Percentiles rank a stretch among this genome's conserved stretches.
These are phyloP conservation scores for Parasitella parasitica DNA, from an alignment of 371 early-diverging fungal genomes.

Conservation along the genomic window DNA sequence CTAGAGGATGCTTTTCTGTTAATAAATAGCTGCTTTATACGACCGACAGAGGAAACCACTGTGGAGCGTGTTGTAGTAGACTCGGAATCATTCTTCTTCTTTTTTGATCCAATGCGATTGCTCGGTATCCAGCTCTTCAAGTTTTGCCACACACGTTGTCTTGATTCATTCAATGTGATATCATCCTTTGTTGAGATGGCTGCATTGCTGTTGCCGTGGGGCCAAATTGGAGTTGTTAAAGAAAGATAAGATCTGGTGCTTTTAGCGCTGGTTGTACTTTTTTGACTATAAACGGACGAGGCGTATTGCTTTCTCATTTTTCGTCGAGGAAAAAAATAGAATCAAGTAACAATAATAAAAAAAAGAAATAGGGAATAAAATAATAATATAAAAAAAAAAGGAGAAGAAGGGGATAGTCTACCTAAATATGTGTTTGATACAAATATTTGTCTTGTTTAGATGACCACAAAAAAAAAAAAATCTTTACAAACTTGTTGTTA, in stretches of 20 bases:
- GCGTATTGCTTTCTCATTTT: constrained; percentile 36
- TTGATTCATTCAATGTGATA: neutral
- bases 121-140: constrained; percentile 26
- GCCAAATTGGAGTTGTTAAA: constrained; percentile 22
- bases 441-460: neutral
- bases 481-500: neutral
- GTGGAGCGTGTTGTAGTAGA: constrained; percentile 31
- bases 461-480: constrained; percentile 6
- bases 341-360: constrained; percentile 17
- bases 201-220: neutral
- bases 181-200: constrained; percentile 1
- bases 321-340: neutral
- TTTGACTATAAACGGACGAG: constrained; percentile 43
- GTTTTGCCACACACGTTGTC: constrained; percentile 26
- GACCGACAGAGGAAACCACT: constrained; percentile 15
- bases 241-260: constrained; percentile 44
- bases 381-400: neutral
- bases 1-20: neutral
- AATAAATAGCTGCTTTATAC: constrained; percentile 4
- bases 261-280: constrained; percentile 44
- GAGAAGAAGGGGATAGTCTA: neutral
- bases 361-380: no score
- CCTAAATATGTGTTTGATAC: neutral
- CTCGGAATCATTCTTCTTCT: constrained; percentile 21
- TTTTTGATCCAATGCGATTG: neutral